phyloP scores from a whole-genome alignment of 1,284 basidiomycete species.

The Apiotrichum siamense region DNA sequence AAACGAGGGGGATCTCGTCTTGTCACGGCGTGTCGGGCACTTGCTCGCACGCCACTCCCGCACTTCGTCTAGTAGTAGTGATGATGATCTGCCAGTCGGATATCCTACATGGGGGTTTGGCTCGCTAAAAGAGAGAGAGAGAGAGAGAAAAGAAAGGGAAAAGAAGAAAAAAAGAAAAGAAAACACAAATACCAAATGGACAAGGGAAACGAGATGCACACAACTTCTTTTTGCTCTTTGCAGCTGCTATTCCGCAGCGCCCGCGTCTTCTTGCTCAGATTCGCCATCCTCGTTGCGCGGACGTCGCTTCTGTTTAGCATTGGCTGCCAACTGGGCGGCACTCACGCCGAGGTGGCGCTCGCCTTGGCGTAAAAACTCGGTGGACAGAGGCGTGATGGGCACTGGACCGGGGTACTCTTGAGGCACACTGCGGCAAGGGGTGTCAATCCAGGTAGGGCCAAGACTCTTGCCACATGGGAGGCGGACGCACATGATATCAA shows the following conservation, averaged over 20 bases:
- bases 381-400: conserved; percentile 14
- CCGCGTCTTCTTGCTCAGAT: conserved; percentile 8
- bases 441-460: neutral
- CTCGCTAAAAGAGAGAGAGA: too few relatives aligned
- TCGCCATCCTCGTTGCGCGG: conserved; percentile 19
- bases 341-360: conserved; percentile 19
- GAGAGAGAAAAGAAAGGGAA: too few relatives aligned
- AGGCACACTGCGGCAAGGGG: conserved; percentile 8
- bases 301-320: conserved; percentile 12
- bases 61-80: too few relatives aligned
- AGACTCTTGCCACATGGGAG: neutral
- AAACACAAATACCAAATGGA: too few relatives aligned
- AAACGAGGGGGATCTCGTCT: too few relatives aligned
- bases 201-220: too few relatives aligned
- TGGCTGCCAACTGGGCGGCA: neutral
- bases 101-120: too few relatives aligned
- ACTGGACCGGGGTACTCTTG: conserved; percentile 19
- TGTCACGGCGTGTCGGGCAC: too few relatives aligned
- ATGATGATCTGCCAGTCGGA: too few relatives aligned
- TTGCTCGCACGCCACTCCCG: too few relatives aligned
- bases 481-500: conserved; percentile 17
- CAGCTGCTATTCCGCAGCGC: neutral
- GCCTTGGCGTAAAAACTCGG: conserved; percentile 19
- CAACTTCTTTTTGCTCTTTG: too few relatives aligned
- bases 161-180: too few relatives aligned